Percentiles rank a stretch among this genome's conserved stretches.
Conservation (phyloP, 345 rosid species). For the Citrus trifoliata region DNA sequence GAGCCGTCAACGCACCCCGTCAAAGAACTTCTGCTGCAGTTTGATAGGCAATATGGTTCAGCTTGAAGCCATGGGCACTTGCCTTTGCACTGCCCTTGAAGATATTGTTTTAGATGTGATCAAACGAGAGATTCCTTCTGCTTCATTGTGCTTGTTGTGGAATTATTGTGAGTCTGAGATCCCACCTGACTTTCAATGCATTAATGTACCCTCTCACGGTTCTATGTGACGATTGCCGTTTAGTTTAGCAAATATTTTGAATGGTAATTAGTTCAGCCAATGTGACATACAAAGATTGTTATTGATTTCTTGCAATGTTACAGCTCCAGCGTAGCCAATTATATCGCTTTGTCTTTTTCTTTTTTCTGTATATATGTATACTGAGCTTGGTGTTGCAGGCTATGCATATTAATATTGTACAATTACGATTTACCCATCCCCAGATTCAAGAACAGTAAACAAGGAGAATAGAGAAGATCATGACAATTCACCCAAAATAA, state of each 20-base stretch:
- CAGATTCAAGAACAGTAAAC: too few relatives aligned
- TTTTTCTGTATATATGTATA: too few relatives aligned
- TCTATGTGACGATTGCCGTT: background rate
- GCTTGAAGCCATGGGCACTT: background rate
- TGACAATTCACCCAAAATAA: too few relatives aligned
- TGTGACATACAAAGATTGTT: background rate
- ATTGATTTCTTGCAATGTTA: background rate
- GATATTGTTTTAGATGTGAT: background rate
- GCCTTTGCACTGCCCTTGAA: constrained; percentile 5
- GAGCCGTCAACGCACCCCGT: background rate
- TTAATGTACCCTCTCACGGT: background rate
- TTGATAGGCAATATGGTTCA: background rate
- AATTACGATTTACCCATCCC: background rate
- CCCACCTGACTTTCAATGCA: background rate
- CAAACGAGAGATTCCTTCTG: background rate
- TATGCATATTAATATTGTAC: too few relatives aligned
- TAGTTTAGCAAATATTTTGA: background rate
- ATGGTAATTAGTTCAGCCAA: too few relatives aligned
- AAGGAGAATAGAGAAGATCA: too few relatives aligned
- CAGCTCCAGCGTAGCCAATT: background rate
- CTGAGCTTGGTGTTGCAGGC: too few relatives aligned
- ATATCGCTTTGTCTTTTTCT: background rate
- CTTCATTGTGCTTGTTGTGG: background rate
- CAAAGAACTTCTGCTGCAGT: background rate
- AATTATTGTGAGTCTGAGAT: background rate